phyloP scores from a whole-genome alignment of 306 rosid genomes.

The Sophora flavescens region DNA sequence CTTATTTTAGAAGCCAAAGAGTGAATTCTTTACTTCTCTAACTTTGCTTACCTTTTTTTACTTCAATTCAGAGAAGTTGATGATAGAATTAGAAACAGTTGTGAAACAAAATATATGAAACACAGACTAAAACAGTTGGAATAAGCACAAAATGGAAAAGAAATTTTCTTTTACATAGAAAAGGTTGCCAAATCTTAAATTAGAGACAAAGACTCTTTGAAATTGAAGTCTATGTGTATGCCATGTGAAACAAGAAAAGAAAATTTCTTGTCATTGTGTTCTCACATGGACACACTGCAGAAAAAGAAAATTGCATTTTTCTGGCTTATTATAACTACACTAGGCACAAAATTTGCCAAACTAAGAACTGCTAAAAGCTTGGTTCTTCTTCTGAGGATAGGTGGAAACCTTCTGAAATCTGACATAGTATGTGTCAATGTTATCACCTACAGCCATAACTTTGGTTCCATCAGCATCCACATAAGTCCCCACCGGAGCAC shows the following conservation, averaged over 20 bases:
- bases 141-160: background rate
- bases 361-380: slow-evolving; percentile 32
- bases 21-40: background rate
- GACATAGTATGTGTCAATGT: slow-evolving; percentile 43
- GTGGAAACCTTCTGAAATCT: slow-evolving; percentile 42
- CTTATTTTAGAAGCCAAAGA: background rate
- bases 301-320: background rate
- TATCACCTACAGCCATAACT: slow-evolving; percentile 51
- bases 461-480: slow-evolving; percentile 47
- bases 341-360: background rate
- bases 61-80: background rate
- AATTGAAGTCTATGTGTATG: background rate
- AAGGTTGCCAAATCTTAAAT: slow-evolving; percentile 1
- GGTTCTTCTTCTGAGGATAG: background rate
- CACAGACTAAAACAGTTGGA: background rate
- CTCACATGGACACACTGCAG: background rate
- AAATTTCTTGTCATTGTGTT: background rate
- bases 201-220: background rate
- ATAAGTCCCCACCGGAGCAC: slow-evolving; percentile 51
- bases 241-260: slow-evolving; percentile 24
- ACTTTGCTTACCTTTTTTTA: background rate
- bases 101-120: background rate
- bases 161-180: background rate
- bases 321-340: slow-evolving; percentile 8
- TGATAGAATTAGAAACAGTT: background rate